These are phyloP conservation scores for Talaromyces sp. DNA, from an alignment of 2,329 filamentous ascomycete species.

Conservation along the genomic window DNA sequence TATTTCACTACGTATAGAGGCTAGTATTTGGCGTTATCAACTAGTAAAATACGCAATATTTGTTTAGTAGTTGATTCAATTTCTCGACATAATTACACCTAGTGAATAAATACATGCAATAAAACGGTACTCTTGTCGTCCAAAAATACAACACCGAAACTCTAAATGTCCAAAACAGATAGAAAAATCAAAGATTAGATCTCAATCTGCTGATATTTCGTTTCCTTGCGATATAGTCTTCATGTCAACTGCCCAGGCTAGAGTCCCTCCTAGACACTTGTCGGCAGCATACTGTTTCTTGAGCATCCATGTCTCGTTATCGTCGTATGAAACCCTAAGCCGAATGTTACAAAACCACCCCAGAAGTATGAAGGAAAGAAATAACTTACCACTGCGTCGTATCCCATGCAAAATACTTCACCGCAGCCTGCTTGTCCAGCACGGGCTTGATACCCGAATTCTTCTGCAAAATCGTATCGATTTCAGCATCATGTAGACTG, in stretches of 20 bases:
- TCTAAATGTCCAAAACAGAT: background rate
- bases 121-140: background rate
- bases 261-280: conserved; percentile 28
- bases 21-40: background rate
- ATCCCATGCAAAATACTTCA: conserved; percentile 15
- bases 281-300: conserved; percentile 33
- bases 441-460: conserved; percentile 14
- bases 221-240: background rate
- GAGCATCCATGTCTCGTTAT: conserved; percentile 31
- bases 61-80: background rate
- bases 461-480: conserved; percentile 19
- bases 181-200: background rate
- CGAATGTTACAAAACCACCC: no score
- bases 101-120: background rate
- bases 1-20: background rate
- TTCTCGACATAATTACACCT: background rate
- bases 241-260: conserved; percentile 19
- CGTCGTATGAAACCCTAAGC: conserved; percentile 27
- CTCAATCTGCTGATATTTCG: background rate
- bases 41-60: background rate
- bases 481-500: conserved; percentile 21
- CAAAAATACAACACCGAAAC: background rate
- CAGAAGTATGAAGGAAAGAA: no score
- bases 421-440: conserved; percentile 17
- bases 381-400: conserved; percentile 12